Evolutionary conservation across 345 rosid genomes (phyloP).

Genomic region (Cardamine chenopodiifolia): DNA sequence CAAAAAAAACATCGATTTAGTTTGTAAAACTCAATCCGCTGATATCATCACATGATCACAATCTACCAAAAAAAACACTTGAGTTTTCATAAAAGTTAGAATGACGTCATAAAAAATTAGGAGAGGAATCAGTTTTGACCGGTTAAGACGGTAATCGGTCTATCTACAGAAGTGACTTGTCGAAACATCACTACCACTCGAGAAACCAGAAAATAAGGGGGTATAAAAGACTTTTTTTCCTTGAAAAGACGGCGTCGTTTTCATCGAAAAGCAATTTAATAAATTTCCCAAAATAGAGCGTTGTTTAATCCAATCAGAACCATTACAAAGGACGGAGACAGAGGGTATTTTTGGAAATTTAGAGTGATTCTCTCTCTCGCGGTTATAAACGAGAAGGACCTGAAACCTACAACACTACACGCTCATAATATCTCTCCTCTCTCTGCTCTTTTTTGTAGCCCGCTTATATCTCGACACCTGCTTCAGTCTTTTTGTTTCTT

Average conservation of each 20-base stretch:
- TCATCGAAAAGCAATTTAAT: conserved; percentile 34
- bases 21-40: conserved; percentile 20
- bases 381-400: conserved; percentile 40
- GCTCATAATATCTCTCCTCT: conserved; percentile 21
- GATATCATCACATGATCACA: conserved; percentile 10
- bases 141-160: conserved; percentile 37
- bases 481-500: conserved; percentile 18
- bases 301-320: conserved; percentile 40
- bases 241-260: conserved; percentile 33
- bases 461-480: conserved; percentile 38
- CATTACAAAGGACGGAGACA: conserved; percentile 21
- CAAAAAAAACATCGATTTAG: conserved; percentile 10
- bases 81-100: not conserved
- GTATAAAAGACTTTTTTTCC: not conserved
- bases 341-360: conserved; percentile 33
- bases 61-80: not conserved
- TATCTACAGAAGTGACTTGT: conserved; percentile 31
- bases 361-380: not conserved
- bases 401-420: not conserved
- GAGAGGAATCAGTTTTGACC: conserved; percentile 31
- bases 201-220: conserved; percentile 23
- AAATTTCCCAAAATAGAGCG: conserved; percentile 43
- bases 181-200: conserved; percentile 39
- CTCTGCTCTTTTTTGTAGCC: conserved; percentile 7
- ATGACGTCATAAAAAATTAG: conserved; percentile 6